Conservation (phyloP, 129 eudicot genomes). For the Helianthus annuus region HanXRQr2.0-SUNRISE NC_035445.2:162951913-162952412, state of each 20-base stretch:
- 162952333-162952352: too few relatives aligned
- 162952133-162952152: constrained; percentile 10
- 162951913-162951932: neutral
- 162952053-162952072: constrained; percentile 5
- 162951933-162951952: neutral
- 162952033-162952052: neutral
- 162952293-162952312: too few relatives aligned
- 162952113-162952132: constrained; percentile 26
- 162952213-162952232: neutral
- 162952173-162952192: neutral
- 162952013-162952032: constrained; percentile 6
- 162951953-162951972: neutral
- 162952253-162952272: too few relatives aligned
- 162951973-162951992: constrained; percentile 3
- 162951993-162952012: neutral
- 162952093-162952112: neutral
- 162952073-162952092: neutral
- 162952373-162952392: too few relatives aligned
- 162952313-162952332: too few relatives aligned
- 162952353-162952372: too few relatives aligned
- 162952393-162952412: too few relatives aligned
- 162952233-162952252: too few relatives aligned
- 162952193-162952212: neutral
- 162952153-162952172: neutral
- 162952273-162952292: neutral